Base-by-base conservation (phyloP, 1,284 basidiomycete species). In the Ceratobasidium sp. region DNA sequence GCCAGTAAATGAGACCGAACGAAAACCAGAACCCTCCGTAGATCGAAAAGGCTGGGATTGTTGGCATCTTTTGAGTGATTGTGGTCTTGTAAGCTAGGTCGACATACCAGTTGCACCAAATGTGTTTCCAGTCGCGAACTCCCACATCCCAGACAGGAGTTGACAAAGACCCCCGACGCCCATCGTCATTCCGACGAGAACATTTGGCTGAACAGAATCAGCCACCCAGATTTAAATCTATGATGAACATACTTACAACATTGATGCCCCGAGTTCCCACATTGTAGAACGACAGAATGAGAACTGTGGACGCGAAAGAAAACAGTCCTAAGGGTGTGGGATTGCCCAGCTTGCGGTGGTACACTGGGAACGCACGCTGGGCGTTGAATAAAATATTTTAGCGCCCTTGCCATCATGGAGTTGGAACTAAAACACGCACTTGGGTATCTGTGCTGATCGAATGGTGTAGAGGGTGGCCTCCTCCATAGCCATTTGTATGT, bases 261-360 rank as follows among this genome's bases (percentile, higher is more conserved):
- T 34, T 48, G 45, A 70, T 70, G 12, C 36, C 45, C 10, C 67
- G 67, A 18, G 67, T 55, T 1, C 55, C 55, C 1, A 34, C 77
- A 76, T 82, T 84, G 78, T 77, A 79, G 69, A 82, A 74, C 39
- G 84, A 85, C 12, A 86, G 80, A 34, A 86, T 78, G 61, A 85
- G 85, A 2, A 85, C 86, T n/a, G 85, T 86, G 4, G 82, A 82
- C 46, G 83, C 83, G 77, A 84, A 85, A 32, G 76, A 78, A 72
- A 82, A 78, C 28, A 84, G 79, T 73, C 85, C 85, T 10, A 84
- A 78, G 16, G 83, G 83, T 0, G 82, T 82, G 8, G 83, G 83
- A 78, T 84, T 84, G 71, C 79, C 82, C 45, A 83, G 76, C 73
- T 78, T 78, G 12, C 80, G 65, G 71, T 79, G 78, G 30, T 70